Conservation (phyloP, 2,329 filamentous ascomycete genomes). For the Akanthomyces uredinophilus region DNA sequence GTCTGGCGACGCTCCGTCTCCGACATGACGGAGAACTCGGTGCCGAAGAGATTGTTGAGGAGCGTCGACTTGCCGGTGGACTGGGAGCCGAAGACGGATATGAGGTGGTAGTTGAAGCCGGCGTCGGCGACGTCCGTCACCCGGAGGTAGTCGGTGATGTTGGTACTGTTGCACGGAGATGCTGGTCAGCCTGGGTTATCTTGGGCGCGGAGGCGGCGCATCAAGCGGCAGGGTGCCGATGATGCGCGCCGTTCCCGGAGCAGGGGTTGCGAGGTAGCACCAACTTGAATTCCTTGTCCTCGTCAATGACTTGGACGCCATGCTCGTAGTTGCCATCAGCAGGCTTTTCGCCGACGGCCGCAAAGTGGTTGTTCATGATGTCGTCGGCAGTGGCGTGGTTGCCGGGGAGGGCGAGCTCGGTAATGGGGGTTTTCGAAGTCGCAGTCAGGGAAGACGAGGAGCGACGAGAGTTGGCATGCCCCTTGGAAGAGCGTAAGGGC, state of each 20-base stretch:
- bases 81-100: conserved; percentile 97
- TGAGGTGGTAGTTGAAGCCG: conserved; percentile 98
- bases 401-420: conserved; percentile 4
- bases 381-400: conserved; percentile 17
- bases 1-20: conserved; percentile 92
- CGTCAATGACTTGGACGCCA: conserved; percentile 92
- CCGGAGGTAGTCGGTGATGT: conserved; percentile 76
- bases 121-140: conserved; percentile 75
- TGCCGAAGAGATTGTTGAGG: conserved; percentile 92
- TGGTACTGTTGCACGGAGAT: conserved; percentile 47
- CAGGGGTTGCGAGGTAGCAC: conserved; percentile 27
- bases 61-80: conserved; percentile 98
- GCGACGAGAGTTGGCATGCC: conserved; percentile 2
- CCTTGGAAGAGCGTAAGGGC: background rate
- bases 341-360: conserved; percentile 62
- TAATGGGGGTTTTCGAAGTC: conserved; percentile 7
- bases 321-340: conserved; percentile 70
- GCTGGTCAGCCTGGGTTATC: conserved; percentile 16
- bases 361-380: conserved; percentile 76
- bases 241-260: conserved; percentile 1
- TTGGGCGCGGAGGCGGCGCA: conserved; percentile 7
- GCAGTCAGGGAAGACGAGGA: conserved; percentile 3
- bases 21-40: conserved; percentile 95
- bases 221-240: background rate
- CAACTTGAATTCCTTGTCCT: conserved; percentile 87